Percentiles rank a stretch among this genome's conserved stretches.
Conservation (phyloP, 148 eudicot species). For the Chenopodium formosanum region DNA sequence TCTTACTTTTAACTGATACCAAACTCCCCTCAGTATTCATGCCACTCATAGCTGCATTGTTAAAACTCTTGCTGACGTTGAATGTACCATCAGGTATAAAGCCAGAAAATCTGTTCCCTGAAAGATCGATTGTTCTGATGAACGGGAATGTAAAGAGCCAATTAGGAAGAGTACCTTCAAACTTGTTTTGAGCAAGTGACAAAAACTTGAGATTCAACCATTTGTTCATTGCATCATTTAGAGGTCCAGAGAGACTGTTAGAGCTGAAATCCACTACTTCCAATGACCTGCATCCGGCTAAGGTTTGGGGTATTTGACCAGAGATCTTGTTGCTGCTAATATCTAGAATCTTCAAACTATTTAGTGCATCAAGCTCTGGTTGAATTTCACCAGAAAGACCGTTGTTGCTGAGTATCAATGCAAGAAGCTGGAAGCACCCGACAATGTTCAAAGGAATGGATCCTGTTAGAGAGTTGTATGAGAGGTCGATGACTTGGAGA, state of each 20-base stretch:
- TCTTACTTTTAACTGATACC: constrained; percentile 31
- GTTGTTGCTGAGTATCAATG: constrained; percentile 72
- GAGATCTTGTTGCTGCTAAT: constrained; percentile 76
- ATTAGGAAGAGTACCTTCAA: constrained; percentile 62
- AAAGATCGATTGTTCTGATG: constrained; percentile 65
- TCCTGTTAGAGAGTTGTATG: constrained; percentile 73
- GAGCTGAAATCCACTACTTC: constrained; percentile 89
- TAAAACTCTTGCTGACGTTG: constrained; percentile 51
- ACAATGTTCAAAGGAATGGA: constrained; percentile 82
- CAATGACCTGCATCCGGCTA: constrained; percentile 92
- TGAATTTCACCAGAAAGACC: constrained; percentile 85
- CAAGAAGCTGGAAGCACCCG: constrained; percentile 90
- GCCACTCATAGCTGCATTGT: constrained; percentile 31
- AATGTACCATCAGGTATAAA: constrained; percentile 68
- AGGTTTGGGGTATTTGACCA: constrained; percentile 89
- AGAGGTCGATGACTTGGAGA: constrained; percentile 92
- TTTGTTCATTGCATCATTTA: constrained; percentile 77
- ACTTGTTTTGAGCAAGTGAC: constrained; percentile 75
- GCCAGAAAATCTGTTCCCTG: constrained; percentile 76
- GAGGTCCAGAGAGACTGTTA: constrained; percentile 76
- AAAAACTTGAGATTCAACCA: constrained; percentile 80
- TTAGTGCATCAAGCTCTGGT: constrained; percentile 89
- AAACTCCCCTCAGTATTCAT: constrained; percentile 19
- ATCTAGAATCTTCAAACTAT: constrained; percentile 78
- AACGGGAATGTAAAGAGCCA: constrained; percentile 78